Conservation (phyloP, 2,329 filamentous ascomycete species). For the Talaromyces sp. region DNA sequence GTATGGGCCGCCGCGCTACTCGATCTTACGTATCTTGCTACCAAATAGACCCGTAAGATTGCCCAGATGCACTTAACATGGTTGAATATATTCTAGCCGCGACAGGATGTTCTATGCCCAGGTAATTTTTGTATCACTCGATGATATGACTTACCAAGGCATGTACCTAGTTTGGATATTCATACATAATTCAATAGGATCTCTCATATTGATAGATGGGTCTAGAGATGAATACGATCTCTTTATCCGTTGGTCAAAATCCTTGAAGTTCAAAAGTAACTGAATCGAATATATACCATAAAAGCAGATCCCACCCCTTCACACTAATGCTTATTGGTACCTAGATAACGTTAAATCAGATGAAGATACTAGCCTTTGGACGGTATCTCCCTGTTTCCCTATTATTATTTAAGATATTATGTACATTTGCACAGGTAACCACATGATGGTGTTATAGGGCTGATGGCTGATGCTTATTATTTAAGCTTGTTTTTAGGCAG, state of each 20-base stretch:
- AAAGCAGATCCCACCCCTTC: neutral
- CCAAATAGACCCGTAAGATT: too few relatives aligned
- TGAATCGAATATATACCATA: neutral
- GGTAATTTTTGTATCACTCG: too few relatives aligned
- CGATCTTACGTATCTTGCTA: too few relatives aligned
- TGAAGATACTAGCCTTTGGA: neutral
- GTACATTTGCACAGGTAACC: neutral
- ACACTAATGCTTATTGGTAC: neutral
- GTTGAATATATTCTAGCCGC: too few relatives aligned
- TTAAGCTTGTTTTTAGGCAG: constrained; percentile 11
- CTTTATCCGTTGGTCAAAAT: neutral
- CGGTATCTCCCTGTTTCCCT: neutral
- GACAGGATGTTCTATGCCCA: too few relatives aligned
- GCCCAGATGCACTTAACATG: too few relatives aligned
- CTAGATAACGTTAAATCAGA: neutral
- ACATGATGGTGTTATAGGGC: neutral
- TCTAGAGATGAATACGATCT: neutral
- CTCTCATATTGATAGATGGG: too few relatives aligned
- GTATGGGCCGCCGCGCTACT: neutral
- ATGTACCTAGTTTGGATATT: too few relatives aligned
- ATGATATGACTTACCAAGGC: too few relatives aligned
- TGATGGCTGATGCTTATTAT: neutral
- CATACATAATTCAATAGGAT: too few relatives aligned
- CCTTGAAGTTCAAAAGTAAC: neutral
- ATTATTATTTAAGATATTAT: neutral